A percentile compares a stretch with the other conserved stretches of the same genome.
phyloP scores from a whole-genome alignment of 352 stramenopile species.

The Blastocystis sp. region DNA sequence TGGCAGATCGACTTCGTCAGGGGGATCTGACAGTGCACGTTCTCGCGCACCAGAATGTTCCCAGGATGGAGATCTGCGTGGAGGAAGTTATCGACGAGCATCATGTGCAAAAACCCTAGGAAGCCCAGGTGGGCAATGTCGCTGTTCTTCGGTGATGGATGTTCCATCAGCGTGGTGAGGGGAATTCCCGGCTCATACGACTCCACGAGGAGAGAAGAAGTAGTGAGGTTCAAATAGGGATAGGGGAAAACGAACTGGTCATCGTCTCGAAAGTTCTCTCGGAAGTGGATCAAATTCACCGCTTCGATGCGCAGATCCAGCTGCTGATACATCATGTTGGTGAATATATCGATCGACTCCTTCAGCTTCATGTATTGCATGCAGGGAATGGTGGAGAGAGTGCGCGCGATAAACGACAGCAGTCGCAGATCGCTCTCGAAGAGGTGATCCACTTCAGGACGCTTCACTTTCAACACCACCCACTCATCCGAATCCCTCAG shows the following conservation, averaged over 20 bases:
- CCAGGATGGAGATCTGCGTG: slow-evolving; percentile 64
- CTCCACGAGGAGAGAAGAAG: neutral
- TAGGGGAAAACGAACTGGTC: slow-evolving; percentile 57
- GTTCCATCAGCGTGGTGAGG: neutral
- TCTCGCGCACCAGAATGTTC: slow-evolving; percentile 61
- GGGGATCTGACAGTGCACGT: slow-evolving; percentile 10
- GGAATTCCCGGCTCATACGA: slow-evolving; percentile 34
- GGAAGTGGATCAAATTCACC: slow-evolving; percentile 56
- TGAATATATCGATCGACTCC: neutral
- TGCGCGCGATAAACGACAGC: neutral
- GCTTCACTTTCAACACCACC: slow-evolving; percentile 58
- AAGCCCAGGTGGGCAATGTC: slow-evolving; percentile 9
- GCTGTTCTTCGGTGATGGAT: neutral
- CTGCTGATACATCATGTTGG: slow-evolving; percentile 16
- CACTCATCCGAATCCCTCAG: neutral
- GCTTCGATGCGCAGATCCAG: slow-evolving; percentile 47
- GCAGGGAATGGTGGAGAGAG: neutral
- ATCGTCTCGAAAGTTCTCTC: slow-evolving; percentile 54
- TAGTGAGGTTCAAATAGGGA: slow-evolving; percentile 25
- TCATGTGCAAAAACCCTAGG: slow-evolving; percentile 73
- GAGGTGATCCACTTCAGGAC: neutral
- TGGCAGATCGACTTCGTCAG: slow-evolving; percentile 1
- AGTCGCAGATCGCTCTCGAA: slow-evolving; percentile 25
- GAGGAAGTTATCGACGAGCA: slow-evolving; percentile 73
- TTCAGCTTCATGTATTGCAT: slow-evolving; percentile 8